phyloP scores from a whole-genome alignment of 176 grass and related monocot genomes.

The Ensete glaucum region DNA sequence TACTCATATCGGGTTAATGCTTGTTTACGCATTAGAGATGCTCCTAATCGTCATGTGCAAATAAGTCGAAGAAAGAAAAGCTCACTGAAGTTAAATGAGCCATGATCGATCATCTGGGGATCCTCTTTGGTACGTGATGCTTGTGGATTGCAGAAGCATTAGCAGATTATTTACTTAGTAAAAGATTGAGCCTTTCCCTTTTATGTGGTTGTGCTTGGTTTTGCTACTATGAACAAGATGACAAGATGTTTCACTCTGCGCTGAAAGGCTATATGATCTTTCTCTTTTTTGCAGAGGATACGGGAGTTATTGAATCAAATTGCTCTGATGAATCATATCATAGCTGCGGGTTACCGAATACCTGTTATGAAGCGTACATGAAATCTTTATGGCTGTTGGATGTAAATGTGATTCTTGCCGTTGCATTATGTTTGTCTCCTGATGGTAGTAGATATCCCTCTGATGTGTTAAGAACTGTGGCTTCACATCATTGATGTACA shows the following conservation, averaged over 20 bases:
- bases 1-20: neutral
- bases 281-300: slow-evolving; percentile 1
- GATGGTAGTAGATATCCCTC: too few relatives aligned
- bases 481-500: too few relatives aligned
- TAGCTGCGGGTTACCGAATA: neutral
- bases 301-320: slow-evolving; percentile 1
- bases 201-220: neutral
- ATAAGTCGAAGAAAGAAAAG: too few relatives aligned
- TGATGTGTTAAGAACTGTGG: too few relatives aligned
- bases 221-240: neutral
- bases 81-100: too few relatives aligned
- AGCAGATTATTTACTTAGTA: too few relatives aligned
- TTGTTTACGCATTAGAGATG: neutral
- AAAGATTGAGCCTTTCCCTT: neutral
- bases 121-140: neutral
- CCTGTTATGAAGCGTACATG: neutral
- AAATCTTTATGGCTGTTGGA: neutral
- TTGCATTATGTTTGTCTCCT: too few relatives aligned
- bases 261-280: neutral
- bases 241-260: neutral
- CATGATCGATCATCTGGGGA: too few relatives aligned
- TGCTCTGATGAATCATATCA: slow-evolving; percentile 2
- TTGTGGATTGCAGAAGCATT: neutral
- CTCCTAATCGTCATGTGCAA: too few relatives aligned
- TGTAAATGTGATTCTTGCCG: neutral